Evolutionary conservation across 768 basidiomycete species (phyloP).

Genomic region (Hemileccinum impolitum): DNA sequence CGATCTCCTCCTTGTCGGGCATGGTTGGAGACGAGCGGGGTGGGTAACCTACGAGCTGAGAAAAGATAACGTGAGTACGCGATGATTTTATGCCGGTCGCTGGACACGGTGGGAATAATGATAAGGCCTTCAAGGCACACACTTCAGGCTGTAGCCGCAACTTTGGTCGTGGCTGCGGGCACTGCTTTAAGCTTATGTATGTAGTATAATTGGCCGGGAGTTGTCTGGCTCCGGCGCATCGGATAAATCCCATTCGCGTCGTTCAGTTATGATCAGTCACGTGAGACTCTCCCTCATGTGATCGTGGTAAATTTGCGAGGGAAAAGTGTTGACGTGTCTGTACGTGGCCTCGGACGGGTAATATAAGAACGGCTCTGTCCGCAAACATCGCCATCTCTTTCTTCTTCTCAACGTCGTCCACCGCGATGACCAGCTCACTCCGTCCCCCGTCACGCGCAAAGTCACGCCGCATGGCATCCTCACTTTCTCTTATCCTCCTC

Average conservation of each 20-base stretch:
- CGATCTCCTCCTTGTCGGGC: constrained; percentile 7
- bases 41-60: background rate
- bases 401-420: constrained; percentile 13
- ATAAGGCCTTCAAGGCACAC: background rate
- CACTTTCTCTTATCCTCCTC: constrained; percentile 58
- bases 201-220: no score
- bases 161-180: no score
- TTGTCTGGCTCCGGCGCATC: no score
- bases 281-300: constrained; percentile 8
- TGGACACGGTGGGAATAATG: constrained; percentile 1
- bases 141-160: no score
- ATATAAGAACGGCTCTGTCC: constrained; percentile 17
- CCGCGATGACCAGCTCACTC: constrained; percentile 26
- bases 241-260: no score
- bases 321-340: constrained; percentile 30
- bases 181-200: no score
- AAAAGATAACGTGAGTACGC: no score
- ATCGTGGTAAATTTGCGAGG: constrained; percentile 23
- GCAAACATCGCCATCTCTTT: constrained; percentile 5
- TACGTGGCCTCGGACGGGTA: constrained; percentile 23
- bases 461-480: constrained; percentile 52
- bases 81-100: background rate
- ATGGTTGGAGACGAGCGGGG: constrained; percentile 4
- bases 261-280: no score
- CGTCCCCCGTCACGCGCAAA: constrained; percentile 54